Base-by-base conservation (phyloP, 345 rosid species). In the Crucihimalaya himalaica region DNA sequence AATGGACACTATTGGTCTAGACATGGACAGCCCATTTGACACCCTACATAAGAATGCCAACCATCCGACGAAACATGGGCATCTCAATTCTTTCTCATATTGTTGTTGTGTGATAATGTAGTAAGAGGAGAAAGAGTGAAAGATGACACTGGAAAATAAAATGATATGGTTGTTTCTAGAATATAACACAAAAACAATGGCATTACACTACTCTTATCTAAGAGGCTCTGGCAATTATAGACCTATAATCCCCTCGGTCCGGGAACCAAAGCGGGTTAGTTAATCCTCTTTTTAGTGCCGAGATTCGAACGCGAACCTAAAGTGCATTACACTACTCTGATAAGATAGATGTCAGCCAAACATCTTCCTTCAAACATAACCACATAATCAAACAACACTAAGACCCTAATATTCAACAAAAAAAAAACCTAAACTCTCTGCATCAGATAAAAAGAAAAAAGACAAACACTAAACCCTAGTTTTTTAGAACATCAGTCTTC, bases 401-500 rank as follows among this genome's bases (percentile, higher is more conserved):
- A 45, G 63, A 59, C 59, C 73, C 68, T 59, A 50, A 56, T 15
- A 19, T 67, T 34, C 35, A 50, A 67, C 68, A 15, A 67, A 59
- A 50, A 15, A 67, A 59, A 50, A 4, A 32, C 60, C 68, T 68
- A 68, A 60, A 51, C 79, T 60, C 56, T 67, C 73, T 40, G 40
- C 56, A 68, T 67, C 73, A 59, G 73, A 65, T 40, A 19, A 1
- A 9, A 2, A 5, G 1, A 8, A 42, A 39, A 27, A 25, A 37
- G 63, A 58, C 54, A 66, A 28, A 75, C 65, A 61, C 79, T 75
- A 75, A 52, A 43, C 29, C 73, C 73, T 75, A 59, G 62, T 19
- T 58, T 28, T 50, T 40, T 31, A 60, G 53, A 68, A 68, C 40
- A 75, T 42, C 4, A 56, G 68, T 75, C 73, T 68, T 67, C 35